A percentile compares a stretch with the other conserved stretches of the same genome.
Evolutionary conservation across 768 basidiomycete genomes (phyloP).

Genomic region (Kwoniella botswanensis): DNA sequence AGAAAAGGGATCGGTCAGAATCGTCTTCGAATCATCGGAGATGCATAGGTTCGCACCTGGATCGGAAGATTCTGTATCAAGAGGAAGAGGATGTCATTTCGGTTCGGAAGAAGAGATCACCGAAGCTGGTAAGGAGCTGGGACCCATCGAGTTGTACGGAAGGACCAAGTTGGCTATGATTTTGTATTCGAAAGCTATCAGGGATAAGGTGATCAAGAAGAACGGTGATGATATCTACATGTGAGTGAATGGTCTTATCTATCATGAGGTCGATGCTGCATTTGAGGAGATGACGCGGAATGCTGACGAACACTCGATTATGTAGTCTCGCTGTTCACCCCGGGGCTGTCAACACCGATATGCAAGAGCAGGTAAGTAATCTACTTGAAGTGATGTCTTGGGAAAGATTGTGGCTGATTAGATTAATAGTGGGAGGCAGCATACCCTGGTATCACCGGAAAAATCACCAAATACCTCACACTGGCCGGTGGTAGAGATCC

Average conservation of each 20-base stretch:
- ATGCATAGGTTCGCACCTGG: conserved; percentile 60
- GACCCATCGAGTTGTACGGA: conserved; percentile 58
- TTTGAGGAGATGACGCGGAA: background rate
- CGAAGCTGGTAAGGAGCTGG: conserved; percentile 49
- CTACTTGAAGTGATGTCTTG: background rate
- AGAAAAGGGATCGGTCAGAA: conserved; percentile 55
- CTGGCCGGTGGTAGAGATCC: conserved; percentile 36
- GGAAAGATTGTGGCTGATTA: background rate
- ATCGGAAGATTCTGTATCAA: conserved; percentile 22
- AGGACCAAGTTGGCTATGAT: conserved; percentile 62
- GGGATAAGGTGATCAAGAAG: conserved; percentile 56
- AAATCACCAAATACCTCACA: conserved; percentile 36
- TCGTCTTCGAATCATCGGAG: conserved; percentile 60
- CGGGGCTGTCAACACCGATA: conserved; percentile 57
- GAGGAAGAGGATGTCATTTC: conserved; percentile 52
- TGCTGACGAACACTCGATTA: background rate
- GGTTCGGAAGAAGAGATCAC: conserved; percentile 60
- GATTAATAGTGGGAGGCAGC: conserved; percentile 40
- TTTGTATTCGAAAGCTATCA: conserved; percentile 57
- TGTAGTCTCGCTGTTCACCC: conserved; percentile 52
- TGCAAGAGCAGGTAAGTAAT: conserved; percentile 44
- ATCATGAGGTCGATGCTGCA: too few relatives aligned
- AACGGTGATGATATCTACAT: conserved; percentile 54
- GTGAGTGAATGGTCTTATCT: conserved; percentile 15
- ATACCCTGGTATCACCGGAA: conserved; percentile 49